Conservation (phyloP, 2,329 filamentous ascomycete species). For the Berkeleyomyces rouxiae region DNA sequence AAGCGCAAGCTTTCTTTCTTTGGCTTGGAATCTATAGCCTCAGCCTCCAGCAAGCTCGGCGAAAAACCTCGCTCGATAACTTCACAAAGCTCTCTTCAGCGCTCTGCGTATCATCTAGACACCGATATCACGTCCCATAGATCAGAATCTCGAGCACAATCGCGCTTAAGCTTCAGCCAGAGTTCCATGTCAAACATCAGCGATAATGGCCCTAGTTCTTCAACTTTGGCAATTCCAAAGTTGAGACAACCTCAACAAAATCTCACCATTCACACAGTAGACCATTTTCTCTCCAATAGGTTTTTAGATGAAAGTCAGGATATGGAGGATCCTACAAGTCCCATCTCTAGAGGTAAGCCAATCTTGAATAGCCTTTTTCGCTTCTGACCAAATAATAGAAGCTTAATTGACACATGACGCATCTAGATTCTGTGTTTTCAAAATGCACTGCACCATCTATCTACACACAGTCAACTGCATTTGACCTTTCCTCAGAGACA, state of each 20-base stretch:
- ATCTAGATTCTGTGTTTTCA: constrained; percentile 10
- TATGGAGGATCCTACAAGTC: constrained; percentile 3
- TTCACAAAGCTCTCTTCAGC: constrained; percentile 9
- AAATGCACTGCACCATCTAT: constrained; percentile 7
- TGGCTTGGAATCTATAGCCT: constrained; percentile 9
- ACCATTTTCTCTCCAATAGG: background rate
- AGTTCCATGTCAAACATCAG: constrained; percentile 8
- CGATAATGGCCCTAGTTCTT: constrained; percentile 3
- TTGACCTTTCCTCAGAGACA: constrained; percentile 1
- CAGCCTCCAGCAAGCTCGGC: background rate
- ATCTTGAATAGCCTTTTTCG: background rate
- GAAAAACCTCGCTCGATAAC: constrained; percentile 7
- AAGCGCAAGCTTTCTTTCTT: constrained; percentile 8
- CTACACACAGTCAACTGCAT: constrained; percentile 9
- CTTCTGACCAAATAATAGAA: background rate
- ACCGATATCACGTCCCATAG: background rate
- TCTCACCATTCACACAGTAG: background rate
- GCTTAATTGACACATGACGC: background rate
- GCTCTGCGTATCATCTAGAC: constrained; percentile 1
- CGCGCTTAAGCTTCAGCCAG: background rate
- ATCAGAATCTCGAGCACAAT: constrained; percentile 5
- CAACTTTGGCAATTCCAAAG: background rate
- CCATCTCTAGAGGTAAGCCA: background rate
- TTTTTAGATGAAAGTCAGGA: background rate
- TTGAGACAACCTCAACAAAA: background rate